Evolutionary conservation across 2,329 filamentous ascomycete genomes (phyloP), one percentile per base, ranked within the genome.

Genomic region (Aureobasidium sp.): DNA sequence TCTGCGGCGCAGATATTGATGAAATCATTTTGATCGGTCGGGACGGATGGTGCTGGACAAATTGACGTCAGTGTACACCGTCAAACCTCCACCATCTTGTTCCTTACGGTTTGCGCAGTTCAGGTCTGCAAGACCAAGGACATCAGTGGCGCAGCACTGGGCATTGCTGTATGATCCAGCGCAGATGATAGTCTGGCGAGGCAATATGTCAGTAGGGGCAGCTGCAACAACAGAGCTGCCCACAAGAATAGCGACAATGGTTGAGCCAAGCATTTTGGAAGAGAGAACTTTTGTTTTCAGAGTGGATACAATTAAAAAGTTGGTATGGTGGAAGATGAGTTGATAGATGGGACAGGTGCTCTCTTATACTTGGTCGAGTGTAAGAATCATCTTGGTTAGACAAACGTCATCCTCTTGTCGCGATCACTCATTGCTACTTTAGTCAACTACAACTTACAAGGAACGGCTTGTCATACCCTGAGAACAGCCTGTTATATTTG

Each of bases 141-240:
- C 73, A 58, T 84, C 78, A 21, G 79, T 81, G 12, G 80, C 77
- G 63, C 81, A 85, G 73, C 81, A 85, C 58, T 78, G 74, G 3
- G 76, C 62, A 27, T 60, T 70, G 59, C 62, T 60, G 41, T 29
- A 52, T 44, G 64, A 62, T 6, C 65, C 63, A 35, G 60, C 55
- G 66, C 69, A 71, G 61, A 70, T 59, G 21, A 32, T 24, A 22
- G 53, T 44, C 55, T 68, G 66, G 60, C 67, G 66, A 53, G 64
- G 58, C 21, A 64, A 60, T 17, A 70, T 59, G 6, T 41, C 47
- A 37, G 64, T 37, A 30, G 55, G 45, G 5, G 58, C 53, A n/a
- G 65, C 62, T 41, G 65, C 62, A 51, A 64, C 63, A 45, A 62
- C 57, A 47, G 58, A 56, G 35, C 57, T 55, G 48, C 47, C 39